Base-by-base conservation (phyloP, 148 eudicot genomes). In the Chenopodium album region DNA sequence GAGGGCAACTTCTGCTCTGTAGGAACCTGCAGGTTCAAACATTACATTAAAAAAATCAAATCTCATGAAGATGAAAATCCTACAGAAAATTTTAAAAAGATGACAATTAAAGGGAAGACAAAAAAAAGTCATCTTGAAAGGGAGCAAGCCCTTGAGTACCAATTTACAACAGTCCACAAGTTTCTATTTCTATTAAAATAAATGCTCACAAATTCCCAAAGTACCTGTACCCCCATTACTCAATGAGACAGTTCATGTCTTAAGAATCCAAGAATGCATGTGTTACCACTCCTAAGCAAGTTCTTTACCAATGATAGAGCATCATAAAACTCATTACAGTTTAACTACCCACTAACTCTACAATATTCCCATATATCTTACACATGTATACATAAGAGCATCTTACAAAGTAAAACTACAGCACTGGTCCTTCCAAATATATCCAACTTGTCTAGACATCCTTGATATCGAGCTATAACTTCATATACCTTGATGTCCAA, bases 1-100 rank as follows among this genome's bases (percentile, higher is more conserved):
- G 99, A 97, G 75, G 98, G 98, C 79, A 97, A 87, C 91, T 97
- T 97, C 77, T 91, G 98, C 29, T 97, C 98, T 78, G 90, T 91
- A 76, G 99, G 93, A 86, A 97, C 98, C 99, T 97, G 97, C 84
- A 90, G 84, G 86, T 73, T 19, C 62, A 75, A 81, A 41, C 10
- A 64, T 69, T 41, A 78, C 44, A 81, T 68, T 65, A 74, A 26
- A 69, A 81, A 64, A 81, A 64, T 37, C 37, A 74, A 60, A 73
- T 14, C 80, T 66, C n/a, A 81, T 48, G 78, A 56, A 79, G 54
- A 70, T 34, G 48, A 13, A 64, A 52, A 37, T 7, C 20, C 19
- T 20, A 26, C 41, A 29, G 60, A 37, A 29, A 19, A 0, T 44
- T 46, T 13, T 47, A 66, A 63, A 41, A 7, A 70, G 46, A 64